Evolutionary conservation across 2,329 filamentous ascomycete genomes (phyloP), one percentile per base, ranked within the genome.

Genomic region (Mycosphaerella arachidis): DNA sequence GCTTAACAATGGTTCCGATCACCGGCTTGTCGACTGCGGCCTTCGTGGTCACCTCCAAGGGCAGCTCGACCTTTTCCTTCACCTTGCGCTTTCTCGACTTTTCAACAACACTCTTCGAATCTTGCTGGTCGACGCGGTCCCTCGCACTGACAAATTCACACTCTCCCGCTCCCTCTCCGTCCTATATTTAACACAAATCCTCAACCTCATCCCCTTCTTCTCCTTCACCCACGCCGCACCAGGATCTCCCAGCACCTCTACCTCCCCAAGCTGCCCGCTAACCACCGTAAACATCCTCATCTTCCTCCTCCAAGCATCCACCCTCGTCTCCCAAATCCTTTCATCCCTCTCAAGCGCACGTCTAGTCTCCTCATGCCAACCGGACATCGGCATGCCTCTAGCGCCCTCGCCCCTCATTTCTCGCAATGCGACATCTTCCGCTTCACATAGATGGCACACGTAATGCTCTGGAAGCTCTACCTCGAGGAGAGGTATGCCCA

Each of bases 401-500:
- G 16, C 16, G 13, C 16, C 55, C 29, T 27, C 37, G 10, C 18
- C 45, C 30, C 18, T 7, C 27, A 24, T 9, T 4, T 16, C 10
- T 18, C 18, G 93, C 56, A 18, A 20, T 20, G 31, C 55, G 35
- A 29, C 20, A 2, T 6, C 45, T 1, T 51, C 18, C 10, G 10
- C 37, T 8, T 83, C 84, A 78, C 92, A 97, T 75, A 86, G 80
- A 75, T 97, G 93, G 76, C 92, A 97, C 75, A 87, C 93, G 78
- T 97, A 97, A 74, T 89, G 82, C 61, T 88, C 88, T 35, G 89
- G 87, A 27, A 46, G 8, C 2, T 58, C 90, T 60, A 91, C 55
- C 59, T 81, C 88, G 30, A 86, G 84, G 68, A 89, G 91, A 53
- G 87, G 86, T 69, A 96, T 84, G 55, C 90, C 90, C 79, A 97